Evolutionary conservation across 2,329 filamentous ascomycete species (phyloP), one percentile per base, ranked within the genome.

Genomic region (Piedraia hortae): DNA sequence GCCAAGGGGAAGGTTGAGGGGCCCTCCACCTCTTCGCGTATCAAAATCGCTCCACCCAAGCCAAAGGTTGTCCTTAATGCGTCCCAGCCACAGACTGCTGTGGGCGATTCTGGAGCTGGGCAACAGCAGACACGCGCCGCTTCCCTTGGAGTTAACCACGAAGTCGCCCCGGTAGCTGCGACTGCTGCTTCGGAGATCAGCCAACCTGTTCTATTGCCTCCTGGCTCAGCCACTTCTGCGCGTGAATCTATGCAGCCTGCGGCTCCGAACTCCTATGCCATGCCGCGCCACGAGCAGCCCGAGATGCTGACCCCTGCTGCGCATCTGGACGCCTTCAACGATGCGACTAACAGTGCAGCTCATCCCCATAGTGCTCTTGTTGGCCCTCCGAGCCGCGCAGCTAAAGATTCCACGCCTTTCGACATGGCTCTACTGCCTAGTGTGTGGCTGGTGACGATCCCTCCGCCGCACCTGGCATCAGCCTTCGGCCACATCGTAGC

Each of bases 1-100:
- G 77, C 75, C 6, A 77, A 71, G 41, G 57, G 57, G 20, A 57
- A 57, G 25, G 72, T 82, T 10, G 54, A 60, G 21, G 72, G 85
- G 42, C 70, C 75, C 8, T 51, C 59, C 1, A 14, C 19, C 13
- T 62, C 68, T 35, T 62, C 71, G 16, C 77, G 75, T 38, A 71
- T 88, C 35, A 88, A 78, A 45, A 54, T 90, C 25, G 53, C 58
- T 18, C 35, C 41, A 26, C 44, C 24, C 46, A 56, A 38, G 36
- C 35, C 46, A 2, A 46, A 46, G 24, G 46, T 49, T 41, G 31
- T 43, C 21, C 23, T 45, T 31, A 28, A 46, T 40, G 27, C 47
- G 30, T 32, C 46, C 8, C 36, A 39, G 21, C 38, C 50, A n/a
- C 35, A 38, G 8, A 10, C 53, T 13, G 51, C 53, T 13, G 46